phyloP scores from a whole-genome alignment of 116 monocot genomes.

The Posidonia oceanica region DNA sequence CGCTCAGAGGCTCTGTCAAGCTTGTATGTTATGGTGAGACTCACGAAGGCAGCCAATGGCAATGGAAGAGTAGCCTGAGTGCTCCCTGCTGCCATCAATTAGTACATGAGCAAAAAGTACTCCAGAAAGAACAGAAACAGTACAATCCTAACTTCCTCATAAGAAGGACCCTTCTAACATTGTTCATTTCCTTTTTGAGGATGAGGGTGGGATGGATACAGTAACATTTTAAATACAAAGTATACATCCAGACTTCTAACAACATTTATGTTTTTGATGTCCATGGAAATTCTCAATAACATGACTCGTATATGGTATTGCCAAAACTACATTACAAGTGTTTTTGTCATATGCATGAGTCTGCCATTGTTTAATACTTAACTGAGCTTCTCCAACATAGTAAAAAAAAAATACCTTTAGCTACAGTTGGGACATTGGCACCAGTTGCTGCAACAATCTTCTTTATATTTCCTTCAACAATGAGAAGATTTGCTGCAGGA shows the following conservation, averaged over 20 bases:
- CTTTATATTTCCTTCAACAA: conserved; percentile 82
- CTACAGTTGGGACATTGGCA: conserved; percentile 81
- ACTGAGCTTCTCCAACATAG: background rate
- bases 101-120: too few relatives aligned
- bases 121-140: too few relatives aligned
- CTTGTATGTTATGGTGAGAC: conserved; percentile 96
- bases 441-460: conserved; percentile 91
- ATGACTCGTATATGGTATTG: too few relatives aligned
- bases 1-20: conserved; percentile 83
- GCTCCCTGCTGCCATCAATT: conserved; percentile 36
- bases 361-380: too few relatives aligned
- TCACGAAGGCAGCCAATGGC: conserved; percentile 91
- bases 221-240: background rate
- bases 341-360: too few relatives aligned
- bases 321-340: too few relatives aligned
- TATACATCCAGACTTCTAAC: too few relatives aligned
- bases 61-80: conserved; percentile 67
- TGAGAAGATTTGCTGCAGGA: conserved; percentile 87
- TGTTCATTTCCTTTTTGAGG: too few relatives aligned
- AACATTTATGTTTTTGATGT: too few relatives aligned
- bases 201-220: background rate
- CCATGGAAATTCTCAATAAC: too few relatives aligned
- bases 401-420: conserved; percentile 39
- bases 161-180: too few relatives aligned
- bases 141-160: too few relatives aligned